Evolutionary conservation across 1,139 yeast species (phyloP), one percentile per base, ranked within the genome.

Genomic region (Maudiozyma humilis): DNA sequence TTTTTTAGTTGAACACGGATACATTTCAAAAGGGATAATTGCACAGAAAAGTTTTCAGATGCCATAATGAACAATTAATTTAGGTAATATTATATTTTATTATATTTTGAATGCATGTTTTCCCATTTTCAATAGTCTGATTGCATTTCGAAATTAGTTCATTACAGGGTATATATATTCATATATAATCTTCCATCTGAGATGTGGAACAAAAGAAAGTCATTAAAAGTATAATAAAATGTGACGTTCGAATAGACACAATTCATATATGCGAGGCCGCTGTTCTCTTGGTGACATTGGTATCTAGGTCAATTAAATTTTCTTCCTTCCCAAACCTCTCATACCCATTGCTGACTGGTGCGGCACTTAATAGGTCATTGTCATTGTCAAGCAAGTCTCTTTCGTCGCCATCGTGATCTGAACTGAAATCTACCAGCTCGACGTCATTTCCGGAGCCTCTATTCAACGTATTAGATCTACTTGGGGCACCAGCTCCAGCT

Each of bases 401-500:
- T 20, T 23, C 19, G 3, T 14, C 32, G 8, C 29, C 13, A 7
- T 36, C 41, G 34, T 43, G 41, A 32, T 25, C n/a, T 13, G 27
- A 25, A 3, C 20, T 15, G 16, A 27, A 27, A 20, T 36, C 32
- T 25, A n/a, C 10, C 13, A 36, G 29, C 27, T 20, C 4, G 15
- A 20, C 16, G 15, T 16, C 14, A 35, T 16, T 35, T 13, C 30
- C 16, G 10, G 23, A 4, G n/a, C 13, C 27, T 20, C 38, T 35
- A 20, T 35, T 25, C 5, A 16, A n/a, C 6, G 14, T 68, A 39
- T 55, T 57, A 20, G 30, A 20, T 16, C 38, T 35, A 5, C 16
- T 19, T 20, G 29, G 67, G 3, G 96, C 97, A 15, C 97, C 97
- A 0, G 97, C 93, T 31, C 98, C 98, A 62, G 91, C 97, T 51